Evolutionary conservation across 768 basidiomycete species (phyloP).

Genomic region (Naematelia encephala): DNA sequence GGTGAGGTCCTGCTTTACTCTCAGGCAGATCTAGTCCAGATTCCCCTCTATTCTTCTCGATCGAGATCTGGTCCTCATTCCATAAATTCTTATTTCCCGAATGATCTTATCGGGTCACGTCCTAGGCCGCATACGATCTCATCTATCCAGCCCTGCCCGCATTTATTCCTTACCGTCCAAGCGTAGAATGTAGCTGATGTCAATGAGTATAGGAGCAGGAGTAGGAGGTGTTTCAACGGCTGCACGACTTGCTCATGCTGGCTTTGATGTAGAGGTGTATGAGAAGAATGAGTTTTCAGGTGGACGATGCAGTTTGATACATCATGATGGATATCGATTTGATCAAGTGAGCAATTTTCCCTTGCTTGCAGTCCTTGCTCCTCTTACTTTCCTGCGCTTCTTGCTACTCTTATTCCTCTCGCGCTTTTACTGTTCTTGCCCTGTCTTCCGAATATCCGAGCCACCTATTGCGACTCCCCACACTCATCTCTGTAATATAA

Average conservation of each 20-base stretch:
- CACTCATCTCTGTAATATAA: too few species aligned
- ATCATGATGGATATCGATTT: conserved; percentile 52
- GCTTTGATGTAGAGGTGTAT: conserved; percentile 52
- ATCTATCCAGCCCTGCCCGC: too few species aligned
- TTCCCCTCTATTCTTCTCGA: too few species aligned
- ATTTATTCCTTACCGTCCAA: too few species aligned
- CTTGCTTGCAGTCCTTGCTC: background rate
- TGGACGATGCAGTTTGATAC: conserved; percentile 53
- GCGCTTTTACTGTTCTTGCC: background rate
- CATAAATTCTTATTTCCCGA: too few species aligned
- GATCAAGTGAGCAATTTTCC: conserved; percentile 48
- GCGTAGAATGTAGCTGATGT: too few species aligned
- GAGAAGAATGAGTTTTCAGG: conserved; percentile 54
- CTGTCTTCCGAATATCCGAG: background rate
- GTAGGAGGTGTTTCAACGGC: conserved; percentile 53
- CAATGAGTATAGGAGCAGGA: conserved; percentile 47
- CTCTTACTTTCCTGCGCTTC: background rate
- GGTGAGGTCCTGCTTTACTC: conserved; percentile 6
- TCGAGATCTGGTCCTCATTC: too few species aligned
- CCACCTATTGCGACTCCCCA: background rate
- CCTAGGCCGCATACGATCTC: too few species aligned
- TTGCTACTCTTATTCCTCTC: background rate
- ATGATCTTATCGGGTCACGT: too few species aligned
- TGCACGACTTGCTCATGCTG: conserved; percentile 52
- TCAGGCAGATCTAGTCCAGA: too few species aligned